These are phyloP conservation scores for Wilcoxina mikolae DNA, from an alignment of 495 filamentous ascomycete genomes.

Conservation along the genomic window DNA sequence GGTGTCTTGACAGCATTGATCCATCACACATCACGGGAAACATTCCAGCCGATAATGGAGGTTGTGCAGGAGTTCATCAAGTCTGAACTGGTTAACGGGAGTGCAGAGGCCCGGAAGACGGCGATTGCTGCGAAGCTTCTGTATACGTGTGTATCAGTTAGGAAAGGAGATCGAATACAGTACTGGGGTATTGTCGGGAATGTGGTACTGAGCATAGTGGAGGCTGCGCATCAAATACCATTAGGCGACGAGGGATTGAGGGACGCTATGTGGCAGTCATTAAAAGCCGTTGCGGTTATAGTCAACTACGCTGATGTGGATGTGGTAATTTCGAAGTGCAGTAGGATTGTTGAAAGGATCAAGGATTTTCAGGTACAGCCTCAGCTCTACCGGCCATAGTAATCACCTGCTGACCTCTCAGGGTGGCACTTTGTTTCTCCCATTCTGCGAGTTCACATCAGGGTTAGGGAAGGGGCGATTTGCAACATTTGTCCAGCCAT, in stretches of 20 bases:
- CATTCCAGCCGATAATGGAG: slow-evolving; percentile 47
- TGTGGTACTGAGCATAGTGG: slow-evolving; percentile 41
- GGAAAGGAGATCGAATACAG: slow-evolving; percentile 59
- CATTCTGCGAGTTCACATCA: slow-evolving; percentile 67
- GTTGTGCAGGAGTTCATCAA: slow-evolving; percentile 40
- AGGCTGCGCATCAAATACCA: slow-evolving; percentile 29
- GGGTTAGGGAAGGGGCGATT: slow-evolving; percentile 63
- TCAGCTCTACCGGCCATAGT: not conserved
- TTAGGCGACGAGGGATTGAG: slow-evolving; percentile 31
- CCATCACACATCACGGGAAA: slow-evolving; percentile 63
- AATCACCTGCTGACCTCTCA: too few species aligned
- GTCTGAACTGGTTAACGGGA: slow-evolving; percentile 25
- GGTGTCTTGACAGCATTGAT: slow-evolving; percentile 66
- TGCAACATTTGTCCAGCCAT: slow-evolving; percentile 54
- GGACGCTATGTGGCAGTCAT: slow-evolving; percentile 41
- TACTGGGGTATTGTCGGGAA: slow-evolving; percentile 56
- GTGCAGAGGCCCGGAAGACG: slow-evolving; percentile 32
- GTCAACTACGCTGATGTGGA: slow-evolving; percentile 70
- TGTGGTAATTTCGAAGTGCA: slow-evolving; percentile 45
- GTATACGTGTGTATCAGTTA: slow-evolving; percentile 52
- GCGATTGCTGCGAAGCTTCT: slow-evolving; percentile 46
- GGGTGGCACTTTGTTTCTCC: slow-evolving; percentile 43
- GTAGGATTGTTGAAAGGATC: slow-evolving; percentile 16
- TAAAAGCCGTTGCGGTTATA: slow-evolving; percentile 49
- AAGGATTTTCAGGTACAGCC: slow-evolving; percentile 14